These are phyloP conservation scores for Solanum medicagineum DNA, from an alignment of 257 asterid species.

Conservation along the genomic window DNA sequence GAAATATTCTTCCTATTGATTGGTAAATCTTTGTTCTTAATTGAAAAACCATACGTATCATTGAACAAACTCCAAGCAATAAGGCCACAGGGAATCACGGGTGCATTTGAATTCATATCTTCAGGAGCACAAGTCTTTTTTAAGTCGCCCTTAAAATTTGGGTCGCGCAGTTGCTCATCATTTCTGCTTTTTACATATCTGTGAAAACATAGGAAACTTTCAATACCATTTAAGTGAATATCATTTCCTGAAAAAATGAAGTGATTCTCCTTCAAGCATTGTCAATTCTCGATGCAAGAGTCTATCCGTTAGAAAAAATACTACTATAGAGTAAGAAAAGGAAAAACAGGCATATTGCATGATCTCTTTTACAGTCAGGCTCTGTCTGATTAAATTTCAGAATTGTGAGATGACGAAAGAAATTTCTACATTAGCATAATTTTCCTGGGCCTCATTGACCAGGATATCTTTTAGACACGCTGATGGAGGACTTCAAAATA, in stretches of 20 bases:
- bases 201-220: not conserved
- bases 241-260: not conserved
- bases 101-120: not conserved
- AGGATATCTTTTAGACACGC: not conserved
- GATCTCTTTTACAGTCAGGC: not conserved
- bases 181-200: conserved; percentile 87
- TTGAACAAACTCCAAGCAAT: conserved; percentile 91
- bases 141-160: conserved; percentile 5
- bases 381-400: not conserved
- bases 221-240: not conserved
- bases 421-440: not conserved
- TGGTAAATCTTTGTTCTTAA: conserved; percentile 11
- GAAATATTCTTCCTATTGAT: conserved; percentile 59
- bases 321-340: not conserved
- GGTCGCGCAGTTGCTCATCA: conserved; percentile 47
- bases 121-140: conserved; percentile 59
- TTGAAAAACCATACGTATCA: conserved; percentile 46
- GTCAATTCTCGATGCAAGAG: not conserved
- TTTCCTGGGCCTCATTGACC: not conserved
- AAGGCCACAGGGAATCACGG: conserved; percentile 84
- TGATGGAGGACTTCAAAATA: not conserved
- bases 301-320: not conserved
- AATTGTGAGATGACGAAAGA: not conserved
- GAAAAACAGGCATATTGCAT: not conserved
- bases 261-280: not conserved